Percentiles rank a stretch among this genome's conserved stretches.
Evolutionary conservation across 164 flowering plant genomes (phyloP).

Genomic region (Nymphaea thermarum): DNA sequence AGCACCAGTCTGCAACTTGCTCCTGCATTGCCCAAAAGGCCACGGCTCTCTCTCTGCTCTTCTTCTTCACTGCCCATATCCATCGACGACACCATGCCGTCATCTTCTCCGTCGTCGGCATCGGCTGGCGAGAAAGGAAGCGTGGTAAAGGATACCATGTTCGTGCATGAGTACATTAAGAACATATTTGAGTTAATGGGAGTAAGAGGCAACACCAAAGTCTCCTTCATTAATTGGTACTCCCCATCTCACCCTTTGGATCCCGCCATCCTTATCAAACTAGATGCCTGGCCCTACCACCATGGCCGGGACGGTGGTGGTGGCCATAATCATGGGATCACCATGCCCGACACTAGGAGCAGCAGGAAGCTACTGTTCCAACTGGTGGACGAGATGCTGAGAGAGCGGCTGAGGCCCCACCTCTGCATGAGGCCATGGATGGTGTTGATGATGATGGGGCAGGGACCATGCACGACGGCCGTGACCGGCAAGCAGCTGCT

Average conservation of each 20-base stretch:
- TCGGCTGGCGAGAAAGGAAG: not conserved
- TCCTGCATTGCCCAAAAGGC: no score
- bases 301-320: not conserved
- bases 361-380: constrained; percentile 39
- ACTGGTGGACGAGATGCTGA: constrained; percentile 46
- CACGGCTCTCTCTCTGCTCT: not conserved
- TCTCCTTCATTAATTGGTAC: constrained; percentile 32
- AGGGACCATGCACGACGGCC: not conserved
- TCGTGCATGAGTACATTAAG: constrained; percentile 23
- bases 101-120: not conserved
- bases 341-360: constrained; percentile 8
- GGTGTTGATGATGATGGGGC: not conserved
- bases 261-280: constrained; percentile 42
- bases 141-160: not conserved
- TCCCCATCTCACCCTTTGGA: constrained; percentile 55
- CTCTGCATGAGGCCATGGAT: constrained; percentile 28
- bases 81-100: not conserved
- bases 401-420: constrained; percentile 20
- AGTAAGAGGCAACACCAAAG: constrained; percentile 15
- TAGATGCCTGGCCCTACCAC: constrained; percentile 21
- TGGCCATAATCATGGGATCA: not conserved
- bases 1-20: no score
- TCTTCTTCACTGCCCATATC: not conserved
- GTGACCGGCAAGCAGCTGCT: constrained; percentile 26
- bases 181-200: constrained; percentile 38